These are phyloP conservation scores for Lindgomyces ingoldianus DNA, from an alignment of 495 filamentous ascomycete genomes.

Conservation along the genomic window DNA sequence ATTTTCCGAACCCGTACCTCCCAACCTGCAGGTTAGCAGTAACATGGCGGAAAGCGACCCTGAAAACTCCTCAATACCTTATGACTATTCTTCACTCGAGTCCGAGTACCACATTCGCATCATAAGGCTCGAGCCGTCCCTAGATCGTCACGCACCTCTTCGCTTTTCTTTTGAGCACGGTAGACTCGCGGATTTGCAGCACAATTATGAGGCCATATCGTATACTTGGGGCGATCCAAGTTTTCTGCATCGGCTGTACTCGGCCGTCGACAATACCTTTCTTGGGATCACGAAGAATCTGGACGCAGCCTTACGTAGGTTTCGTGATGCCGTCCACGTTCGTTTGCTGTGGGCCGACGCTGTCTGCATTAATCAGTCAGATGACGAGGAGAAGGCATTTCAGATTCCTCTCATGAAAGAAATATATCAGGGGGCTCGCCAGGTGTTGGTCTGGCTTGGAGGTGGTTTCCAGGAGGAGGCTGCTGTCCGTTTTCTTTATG, in stretches of 20 bases:
- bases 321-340: neutral
- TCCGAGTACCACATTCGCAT: neutral
- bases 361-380: slow-evolving; percentile 33
- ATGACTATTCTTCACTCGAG: neutral
- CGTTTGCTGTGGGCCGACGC: slow-evolving; percentile 13
- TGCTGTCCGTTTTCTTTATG: neutral
- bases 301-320: neutral
- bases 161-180: slow-evolving; percentile 1
- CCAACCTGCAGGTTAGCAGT: no score
- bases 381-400: slow-evolving; percentile 35
- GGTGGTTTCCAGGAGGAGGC: neutral
- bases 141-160: neutral
- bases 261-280: neutral
- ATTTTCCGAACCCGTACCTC: no score
- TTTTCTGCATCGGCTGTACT: neutral
- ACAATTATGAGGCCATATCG: slow-evolving; percentile 19
- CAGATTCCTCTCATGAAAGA: slow-evolving; percentile 40
- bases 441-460: slow-evolving; percentile 42
- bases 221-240: slow-evolving; percentile 20
- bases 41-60: no score
- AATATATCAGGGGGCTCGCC: slow-evolving; percentile 37
- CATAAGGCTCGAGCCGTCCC: slow-evolving; percentile 4
- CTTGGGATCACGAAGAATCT: slow-evolving; percentile 6
- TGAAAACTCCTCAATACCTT: no score
- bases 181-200: neutral